Evolutionary conservation across 352 stramenopile species (phyloP).

Genomic region (Globisporangium okanoganense): DNA sequence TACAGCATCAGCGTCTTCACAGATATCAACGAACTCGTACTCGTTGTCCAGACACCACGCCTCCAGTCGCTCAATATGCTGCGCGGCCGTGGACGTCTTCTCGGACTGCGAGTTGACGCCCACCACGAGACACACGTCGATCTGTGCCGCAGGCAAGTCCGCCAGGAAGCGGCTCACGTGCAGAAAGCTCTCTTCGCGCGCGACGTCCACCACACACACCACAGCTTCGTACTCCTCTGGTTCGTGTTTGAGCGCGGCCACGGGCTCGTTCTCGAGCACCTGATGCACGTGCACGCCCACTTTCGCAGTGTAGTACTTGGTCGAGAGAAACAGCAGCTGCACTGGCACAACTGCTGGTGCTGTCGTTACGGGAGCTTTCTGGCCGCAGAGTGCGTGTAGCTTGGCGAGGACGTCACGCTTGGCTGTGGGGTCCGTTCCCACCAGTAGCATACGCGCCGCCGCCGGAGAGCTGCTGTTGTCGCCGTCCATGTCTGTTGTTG

Average conservation of each 20-base stretch:
- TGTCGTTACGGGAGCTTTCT: constrained; percentile 2
- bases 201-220: constrained; percentile 49
- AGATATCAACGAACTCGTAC: constrained; percentile 58
- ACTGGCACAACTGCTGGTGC: neutral
- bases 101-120: constrained; percentile 19
- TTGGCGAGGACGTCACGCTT: constrained; percentile 19
- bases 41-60: constrained; percentile 54
- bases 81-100: constrained; percentile 10
- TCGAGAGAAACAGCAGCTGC: constrained; percentile 37
- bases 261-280: constrained; percentile 34
- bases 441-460: constrained; percentile 31
- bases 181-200: constrained; percentile 34
- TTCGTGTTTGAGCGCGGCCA: constrained; percentile 31
- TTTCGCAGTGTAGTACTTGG: constrained; percentile 66
- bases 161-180: constrained; percentile 37
- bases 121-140: constrained; percentile 62
- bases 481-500: constrained; percentile 5
- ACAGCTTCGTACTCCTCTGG: constrained; percentile 55
- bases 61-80: constrained; percentile 32
- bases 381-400: constrained; percentile 31
- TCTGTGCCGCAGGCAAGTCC: constrained; percentile 46
- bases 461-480: neutral
- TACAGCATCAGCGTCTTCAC: neutral
- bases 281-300: constrained; percentile 52
- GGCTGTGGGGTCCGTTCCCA: constrained; percentile 29